phyloP scores from a whole-genome alignment of 2,329 filamentous ascomycete genomes.

The Xylaria hypoxylon region DNA sequence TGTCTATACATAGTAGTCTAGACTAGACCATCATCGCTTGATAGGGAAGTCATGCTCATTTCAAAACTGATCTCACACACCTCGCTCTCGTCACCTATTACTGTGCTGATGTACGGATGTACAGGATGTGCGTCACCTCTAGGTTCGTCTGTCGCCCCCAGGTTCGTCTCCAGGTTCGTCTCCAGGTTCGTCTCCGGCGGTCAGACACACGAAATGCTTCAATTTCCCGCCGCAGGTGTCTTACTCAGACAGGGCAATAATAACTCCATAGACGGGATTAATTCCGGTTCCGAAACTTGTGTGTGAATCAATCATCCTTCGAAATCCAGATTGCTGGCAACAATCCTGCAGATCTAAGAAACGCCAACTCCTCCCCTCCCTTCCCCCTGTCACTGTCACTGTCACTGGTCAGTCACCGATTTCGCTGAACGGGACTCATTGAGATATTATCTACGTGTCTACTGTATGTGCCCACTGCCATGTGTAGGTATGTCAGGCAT shows the following conservation, averaged over 20 bases:
- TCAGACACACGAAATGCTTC: conserved; percentile 7
- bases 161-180: too few relatives aligned
- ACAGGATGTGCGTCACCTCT: conserved; percentile 13
- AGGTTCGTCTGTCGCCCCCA: too few relatives aligned
- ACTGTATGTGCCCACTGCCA: conserved; percentile 17
- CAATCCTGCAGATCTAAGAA: conserved; percentile 22
- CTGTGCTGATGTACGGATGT: neutral
- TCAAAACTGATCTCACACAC: conserved; percentile 25
- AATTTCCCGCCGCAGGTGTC: conserved; percentile 1
- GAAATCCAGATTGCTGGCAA: conserved; percentile 25
- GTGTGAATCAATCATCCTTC: conserved; percentile 25
- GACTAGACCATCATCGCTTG: conserved; percentile 1
- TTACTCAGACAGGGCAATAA: conserved; percentile 27
- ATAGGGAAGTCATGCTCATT: conserved; percentile 35
- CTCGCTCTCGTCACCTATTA: conserved; percentile 3
- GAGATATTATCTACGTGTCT: conserved; percentile 33
- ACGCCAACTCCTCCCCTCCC: neutral
- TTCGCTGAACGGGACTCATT: conserved; percentile 26
- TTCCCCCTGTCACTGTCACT: too few relatives aligned
- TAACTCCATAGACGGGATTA: neutral
- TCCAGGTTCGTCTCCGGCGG: conserved; percentile 30
- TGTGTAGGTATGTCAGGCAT: conserved; percentile 38
- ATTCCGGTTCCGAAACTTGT: conserved; percentile 19
- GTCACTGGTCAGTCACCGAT: conserved; percentile 19
- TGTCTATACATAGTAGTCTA: neutral